These are phyloP conservation scores for Inosperma sp. DNA, from an alignment of 768 basidiomycete genomes.

Conservation along the genomic window DNA sequence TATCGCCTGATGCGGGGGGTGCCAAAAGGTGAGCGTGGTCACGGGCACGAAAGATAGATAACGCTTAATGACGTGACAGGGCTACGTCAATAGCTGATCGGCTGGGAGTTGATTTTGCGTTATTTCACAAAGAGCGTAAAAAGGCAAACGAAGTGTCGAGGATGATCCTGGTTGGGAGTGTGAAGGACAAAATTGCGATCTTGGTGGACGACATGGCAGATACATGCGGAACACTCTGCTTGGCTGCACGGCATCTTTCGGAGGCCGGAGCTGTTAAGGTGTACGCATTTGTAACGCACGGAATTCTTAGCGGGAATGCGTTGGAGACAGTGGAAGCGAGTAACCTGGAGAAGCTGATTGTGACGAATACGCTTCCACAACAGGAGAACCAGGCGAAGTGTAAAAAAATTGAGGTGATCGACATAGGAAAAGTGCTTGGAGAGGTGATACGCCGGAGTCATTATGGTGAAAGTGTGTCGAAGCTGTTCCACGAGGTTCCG, in stretches of 20 bases:
- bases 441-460: constrained; percentile 95
- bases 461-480: constrained; percentile 92
- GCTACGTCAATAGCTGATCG: constrained; percentile 97
- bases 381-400: constrained; percentile 65
- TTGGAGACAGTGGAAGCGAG: constrained; percentile 68
- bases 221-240: constrained; percentile 89
- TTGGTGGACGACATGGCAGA: constrained; percentile 99
- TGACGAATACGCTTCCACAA: constrained; percentile 98
- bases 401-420: constrained; percentile 85
- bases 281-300: constrained; percentile 94
- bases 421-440: constrained; percentile 90
- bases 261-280: constrained; percentile 86
- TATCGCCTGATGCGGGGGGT: constrained; percentile 96
- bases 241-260: constrained; percentile 83
- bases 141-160: constrained; percentile 93
- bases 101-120: constrained; percentile 93
- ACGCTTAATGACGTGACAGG: constrained; percentile 40
- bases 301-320: constrained; percentile 89
- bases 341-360: constrained; percentile 87
- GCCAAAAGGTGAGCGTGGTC: constrained; percentile 77
- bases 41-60: constrained; percentile 7
- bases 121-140: constrained; percentile 99
- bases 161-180: constrained; percentile 94
- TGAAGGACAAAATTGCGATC: constrained; percentile 88
- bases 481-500: constrained; percentile 85